phyloP scores from a whole-genome alignment of 768 basidiomycete genomes.

The Tulasnella sp. region DNA sequence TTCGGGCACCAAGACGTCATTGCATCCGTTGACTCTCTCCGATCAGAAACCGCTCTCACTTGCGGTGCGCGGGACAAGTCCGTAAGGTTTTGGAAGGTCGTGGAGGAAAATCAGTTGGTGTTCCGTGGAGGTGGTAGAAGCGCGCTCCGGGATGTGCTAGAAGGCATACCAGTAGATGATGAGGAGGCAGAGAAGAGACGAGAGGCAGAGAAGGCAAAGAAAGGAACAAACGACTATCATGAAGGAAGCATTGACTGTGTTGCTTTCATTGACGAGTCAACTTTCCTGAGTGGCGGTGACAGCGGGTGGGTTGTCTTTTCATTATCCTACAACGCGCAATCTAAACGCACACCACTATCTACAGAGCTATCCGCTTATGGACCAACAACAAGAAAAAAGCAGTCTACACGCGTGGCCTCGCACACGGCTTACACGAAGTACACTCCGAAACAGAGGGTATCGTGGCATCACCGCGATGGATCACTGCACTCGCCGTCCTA shows the following conservation, averaged over 20 bases:
- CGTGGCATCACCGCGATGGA: slow-evolving; percentile 81
- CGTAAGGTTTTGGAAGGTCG: slow-evolving; percentile 91
- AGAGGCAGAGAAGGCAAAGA: slow-evolving; percentile 35
- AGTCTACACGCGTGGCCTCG: slow-evolving; percentile 75
- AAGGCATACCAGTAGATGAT: slow-evolving; percentile 61
- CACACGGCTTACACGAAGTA: slow-evolving; percentile 78
- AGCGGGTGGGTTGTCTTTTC: slow-evolving; percentile 65
- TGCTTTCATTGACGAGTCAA: slow-evolving; percentile 91
- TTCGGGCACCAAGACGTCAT: slow-evolving; percentile 96
- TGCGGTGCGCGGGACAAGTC: slow-evolving; percentile 90
- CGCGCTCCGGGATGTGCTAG: slow-evolving; percentile 70
- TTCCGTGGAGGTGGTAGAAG: slow-evolving; percentile 82
- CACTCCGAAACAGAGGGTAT: slow-evolving; percentile 68
- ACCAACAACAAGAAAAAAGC: slow-evolving; percentile 92
- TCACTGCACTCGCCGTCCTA: slow-evolving; percentile 76
- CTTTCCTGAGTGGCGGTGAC: slow-evolving; percentile 91
- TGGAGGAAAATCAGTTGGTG: slow-evolving; percentile 90
- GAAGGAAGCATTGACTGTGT: slow-evolving; percentile 92
- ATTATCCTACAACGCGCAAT: neutral
- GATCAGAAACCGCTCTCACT: slow-evolving; percentile 78
- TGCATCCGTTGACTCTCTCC: slow-evolving; percentile 69
- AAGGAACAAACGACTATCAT: slow-evolving; percentile 48
- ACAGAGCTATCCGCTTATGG: slow-evolving; percentile 89
- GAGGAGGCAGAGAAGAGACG: slow-evolving; percentile 33
- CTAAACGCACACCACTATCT: neutral